Base-by-base conservation (phyloP, 1,139 yeast species). In the Meyerozyma carpophila region DNA sequence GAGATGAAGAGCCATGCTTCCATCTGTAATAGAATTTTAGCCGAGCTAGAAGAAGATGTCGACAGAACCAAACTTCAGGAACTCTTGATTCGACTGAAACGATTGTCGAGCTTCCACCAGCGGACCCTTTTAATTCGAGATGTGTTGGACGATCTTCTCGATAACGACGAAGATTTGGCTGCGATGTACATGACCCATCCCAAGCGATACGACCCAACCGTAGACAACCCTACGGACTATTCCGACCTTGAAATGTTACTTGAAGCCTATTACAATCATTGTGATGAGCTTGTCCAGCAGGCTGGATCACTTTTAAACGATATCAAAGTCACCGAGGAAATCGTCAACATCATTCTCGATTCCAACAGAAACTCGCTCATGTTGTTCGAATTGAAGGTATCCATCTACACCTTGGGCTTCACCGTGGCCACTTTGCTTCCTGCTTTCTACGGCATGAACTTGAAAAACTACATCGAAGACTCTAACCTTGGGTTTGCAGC, bases 211-310 rank as follows among this genome's bases (percentile, higher is more conserved):
- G 55, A 59, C 57, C 62, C 62, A 41, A 28, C 59, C 50, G 61
- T 59, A 36, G 59, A 59, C 40, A 66, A 47, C n/a, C 48, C 53
- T 14, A 40, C 63, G 11, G 81, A 80, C 58, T 81, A 81, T 46
- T 83, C 81, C 9, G 97, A 91, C 52, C 75, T 90, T 29, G 98
- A 91, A 61, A 82, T 93, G 86, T 75, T 94, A 45, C 65, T 94
- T 36, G 99, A 94, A 59, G 81, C 96, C 0, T 94, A 94, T 65
- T 90, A 89, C 65, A 87, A 89, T 48, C 98, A 93, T 56, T 87
- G 95, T 61, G 98, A 94, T 57, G 98, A 94, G 63, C 86, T 89
- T 56, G 98, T 93, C 3, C 99, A 93, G 61, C 90, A 89, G 46
- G 85, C 95, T 0, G 96, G 89, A 41, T 84, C 91, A 29, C 68